Evolutionary conservation across 768 basidiomycete species (phyloP), one percentile per base, ranked within the genome.

Genomic region (Mycena galericulata): DNA sequence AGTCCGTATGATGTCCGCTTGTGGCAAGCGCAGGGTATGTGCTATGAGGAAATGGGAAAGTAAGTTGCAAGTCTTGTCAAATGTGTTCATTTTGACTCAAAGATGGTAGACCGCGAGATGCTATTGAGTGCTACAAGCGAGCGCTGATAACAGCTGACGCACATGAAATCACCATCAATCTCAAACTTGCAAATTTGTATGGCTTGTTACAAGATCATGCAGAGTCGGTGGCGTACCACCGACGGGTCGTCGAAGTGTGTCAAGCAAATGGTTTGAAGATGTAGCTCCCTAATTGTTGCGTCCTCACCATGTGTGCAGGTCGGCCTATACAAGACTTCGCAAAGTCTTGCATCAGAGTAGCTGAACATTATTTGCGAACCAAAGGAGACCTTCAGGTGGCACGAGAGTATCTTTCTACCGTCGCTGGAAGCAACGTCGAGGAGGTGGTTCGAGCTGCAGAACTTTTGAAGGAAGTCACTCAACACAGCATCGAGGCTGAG

Each of bases 1-100:
- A 97, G 96, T 43, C 97, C 98, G 6, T 98, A 98, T 77, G 98
- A 99, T 78, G 92, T 96, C 40, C 89, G 98, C 40, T 86, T 99
- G 80, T 99, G 98, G 98, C 93, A 95, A 73, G 96, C 96, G 10
- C 89, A 98, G 73, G 97, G 93, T 6, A 89, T 91, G 73, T 97
- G 96, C 73, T 99, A 98, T 78, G 94, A 97, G 79, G 94, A 96
- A 76, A 89, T 98, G 72, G 90, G 92, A 75, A 86, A 91, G 96
- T 94, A 73, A 69, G 86, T 78, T 40, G 18, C 47, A 47, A 50
- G 22, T 22, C 27, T 49, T 20, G 51, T 34, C 26, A 40, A 17
- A 29, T 50, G 18, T n/a, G 38, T 26, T 24, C 20, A 22, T 36
- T 27, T 55, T 62, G 32, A 68, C 43, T 14, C 20, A 29, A 36